Evolutionary conservation across 768 basidiomycete genomes (phyloP), one percentile per base, ranked within the genome.

Genomic region (Cystofilobasidium bisporidii): DNA sequence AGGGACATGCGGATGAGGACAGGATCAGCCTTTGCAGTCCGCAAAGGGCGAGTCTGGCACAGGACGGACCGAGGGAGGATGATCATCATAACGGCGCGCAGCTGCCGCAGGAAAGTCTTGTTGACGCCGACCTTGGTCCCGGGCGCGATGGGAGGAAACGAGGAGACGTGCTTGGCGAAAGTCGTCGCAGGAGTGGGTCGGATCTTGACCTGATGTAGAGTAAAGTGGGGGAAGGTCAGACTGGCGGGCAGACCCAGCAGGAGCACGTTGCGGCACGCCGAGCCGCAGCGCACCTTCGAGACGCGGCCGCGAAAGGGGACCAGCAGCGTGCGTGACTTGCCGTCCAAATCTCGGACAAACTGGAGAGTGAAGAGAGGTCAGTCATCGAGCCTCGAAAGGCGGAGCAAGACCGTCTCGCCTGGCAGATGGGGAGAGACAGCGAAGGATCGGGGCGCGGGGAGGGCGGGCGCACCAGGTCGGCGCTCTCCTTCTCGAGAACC

Each of bases 11-110:
- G n/a, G n/a, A n/a, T n/a, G n/a, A n/a, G n/a, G n/a, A n/a, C n/a
- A n/a, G n/a, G n/a, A n/a, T n/a, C n/a, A n/a, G 41, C 18, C 41
- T 43, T 48, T 20, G 50, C n/a, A n/a, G n/a, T n/a, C n/a, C n/a
- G n/a, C n/a, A n/a, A n/a, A n/a, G n/a, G n/a, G n/a, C n/a, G n/a
- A n/a, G n/a, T n/a, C n/a, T n/a, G n/a, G n/a, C n/a, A n/a, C n/a
- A n/a, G 58, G 32, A 77, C 79, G 71, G 79, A 81, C 45, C 81
- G 83, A 24, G 83, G 88, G 72, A 86, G 84, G 26, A 82, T 85
- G 68, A 96, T 83, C 26, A 86, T 83, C 2, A 91, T 76, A 61
- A 94, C 84, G 2, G 88, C 83, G 20, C 83, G 77, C 14, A 94
- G 83, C 73, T 91, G 89, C 24, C 81, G 78, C 67, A 89, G 76